Conservation (phyloP, 2,329 filamentous ascomycete genomes). For the Tolypocladium endophyticum region DNA sequence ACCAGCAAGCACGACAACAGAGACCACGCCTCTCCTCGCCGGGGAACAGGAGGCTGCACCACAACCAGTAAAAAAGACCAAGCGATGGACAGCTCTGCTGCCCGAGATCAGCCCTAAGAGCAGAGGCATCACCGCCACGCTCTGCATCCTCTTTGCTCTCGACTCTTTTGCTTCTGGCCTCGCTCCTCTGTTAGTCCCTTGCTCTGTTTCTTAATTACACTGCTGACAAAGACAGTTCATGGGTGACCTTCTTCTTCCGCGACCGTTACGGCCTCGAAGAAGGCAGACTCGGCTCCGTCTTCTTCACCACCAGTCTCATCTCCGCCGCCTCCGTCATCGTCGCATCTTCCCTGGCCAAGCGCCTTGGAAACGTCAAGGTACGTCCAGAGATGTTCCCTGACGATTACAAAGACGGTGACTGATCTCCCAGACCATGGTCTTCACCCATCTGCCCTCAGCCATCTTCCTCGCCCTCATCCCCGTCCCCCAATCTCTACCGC, state of each 20-base stretch:
- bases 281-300: slow-evolving; percentile 40
- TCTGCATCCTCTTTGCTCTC: slow-evolving; percentile 57
- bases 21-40: slow-evolving; percentile 16
- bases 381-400: slow-evolving; percentile 15
- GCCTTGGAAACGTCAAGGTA: slow-evolving; percentile 53
- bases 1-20: background rate
- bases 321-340: slow-evolving; percentile 40
- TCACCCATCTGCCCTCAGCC: slow-evolving; percentile 61
- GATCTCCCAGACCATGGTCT: slow-evolving; percentile 54
- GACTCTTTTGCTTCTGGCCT: slow-evolving; percentile 64
- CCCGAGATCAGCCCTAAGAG: slow-evolving; percentile 48
- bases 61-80: slow-evolving; percentile 3
- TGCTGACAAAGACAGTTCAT: slow-evolving; percentile 32
- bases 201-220: slow-evolving; percentile 5
- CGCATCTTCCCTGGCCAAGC: slow-evolving; percentile 42
- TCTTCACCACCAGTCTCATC: slow-evolving; percentile 42
- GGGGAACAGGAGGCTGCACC: background rate
- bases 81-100: slow-evolving; percentile 23
- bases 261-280: slow-evolving; percentile 35
- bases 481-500: slow-evolving; percentile 37
- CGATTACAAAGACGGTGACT: too few species aligned
- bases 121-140: slow-evolving; percentile 41
- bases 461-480: slow-evolving; percentile 55
- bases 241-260: slow-evolving; percentile 49
- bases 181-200: slow-evolving; percentile 43